Percentiles rank a stretch among this genome's conserved stretches.
Evolutionary conservation across 108 stramenopile species (phyloP).

Genomic region (Seminavis robusta): DNA sequence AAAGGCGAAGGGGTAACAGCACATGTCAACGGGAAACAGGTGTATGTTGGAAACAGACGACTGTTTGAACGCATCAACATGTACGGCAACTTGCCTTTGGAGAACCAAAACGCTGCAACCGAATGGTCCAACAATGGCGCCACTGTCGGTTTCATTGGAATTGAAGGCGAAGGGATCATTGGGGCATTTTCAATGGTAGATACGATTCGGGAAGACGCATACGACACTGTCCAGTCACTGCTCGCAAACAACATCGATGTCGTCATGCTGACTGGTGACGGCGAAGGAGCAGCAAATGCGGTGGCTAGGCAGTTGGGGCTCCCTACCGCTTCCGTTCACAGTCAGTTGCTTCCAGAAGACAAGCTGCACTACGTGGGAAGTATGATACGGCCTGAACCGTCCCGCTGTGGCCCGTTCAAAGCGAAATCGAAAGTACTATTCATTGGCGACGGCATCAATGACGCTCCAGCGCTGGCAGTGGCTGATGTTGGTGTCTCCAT

Average conservation of each 20-base stretch:
- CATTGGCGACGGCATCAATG: conserved; percentile 96
- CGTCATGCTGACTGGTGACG: conserved; percentile 97
- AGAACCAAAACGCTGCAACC: conserved; percentile 19
- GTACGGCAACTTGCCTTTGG: conserved; percentile 28
- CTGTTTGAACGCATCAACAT: conserved; percentile 68
- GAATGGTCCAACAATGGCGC: conserved; percentile 68
- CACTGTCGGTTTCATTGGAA: conserved; percentile 82
- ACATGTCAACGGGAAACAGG: conserved; percentile 37
- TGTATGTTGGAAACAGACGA: conserved; percentile 77
- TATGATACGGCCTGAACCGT: conserved; percentile 34
- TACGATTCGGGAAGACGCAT: conserved; percentile 67
- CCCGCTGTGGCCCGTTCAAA: conserved; percentile 12
- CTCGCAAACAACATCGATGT: conserved; percentile 64
- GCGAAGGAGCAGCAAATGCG: conserved; percentile 85
- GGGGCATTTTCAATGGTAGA: conserved; percentile 78
- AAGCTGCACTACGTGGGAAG: conserved; percentile 67
- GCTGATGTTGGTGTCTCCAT: conserved; percentile 98
- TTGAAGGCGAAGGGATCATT: conserved; percentile 65
- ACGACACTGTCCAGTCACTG: conserved; percentile 46
- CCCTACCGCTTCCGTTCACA: conserved; percentile 36
- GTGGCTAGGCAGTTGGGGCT: conserved; percentile 83
- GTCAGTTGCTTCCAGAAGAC: conserved; percentile 78
- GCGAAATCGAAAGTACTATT: conserved; percentile 30
- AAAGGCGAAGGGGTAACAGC: conserved; percentile 86
- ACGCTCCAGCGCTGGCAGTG: conserved; percentile 88